Evolutionary conservation across 139 green algal species (phyloP), one percentile per base, ranked within the genome.

Genomic region (Chlorella sp.): DNA sequence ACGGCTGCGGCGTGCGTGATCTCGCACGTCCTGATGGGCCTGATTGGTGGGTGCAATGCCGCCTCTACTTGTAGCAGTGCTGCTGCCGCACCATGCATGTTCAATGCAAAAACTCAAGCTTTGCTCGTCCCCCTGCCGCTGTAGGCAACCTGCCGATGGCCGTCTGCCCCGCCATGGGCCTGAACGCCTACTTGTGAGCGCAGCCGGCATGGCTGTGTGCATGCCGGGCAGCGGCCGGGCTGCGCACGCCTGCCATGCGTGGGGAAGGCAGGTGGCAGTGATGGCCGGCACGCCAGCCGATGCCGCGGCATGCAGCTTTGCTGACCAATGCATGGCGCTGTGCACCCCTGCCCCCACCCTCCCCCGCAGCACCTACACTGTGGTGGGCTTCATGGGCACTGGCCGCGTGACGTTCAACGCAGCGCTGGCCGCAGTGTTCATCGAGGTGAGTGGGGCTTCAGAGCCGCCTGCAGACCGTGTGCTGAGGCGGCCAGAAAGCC

Each of bases 171-270:
- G 91, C 86, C 76, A 96, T 96, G 94, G 93, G 93, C 67, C 88
- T 94, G 70, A 96, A 96, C 74, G 93, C 93, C 22, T 97, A 93
- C 87, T 97, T 96, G 51, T 80, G 73, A 80, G 73, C 65, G n/a
- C n/a, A 17, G n/a, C 32, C 30, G 24, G 30, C 3, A 26, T 5
- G 32, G 30, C 65, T 40, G 65, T 26, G 4, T 16, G 67, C 46
- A 19, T 73, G 67, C 32, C 5, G 30, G 16, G 11, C 67, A 73
- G 67, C 32, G 16, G 16, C 6, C 67, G 6, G 36, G 22, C 13
- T 6, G 5, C 67, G 11, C 67, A 54, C 46, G n/a, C n/a, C n/a
- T n/a, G n/a, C n/a, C n/a, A n/a, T n/a, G n/a, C n/a, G n/a, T n/a
- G n/a, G n/a, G n/a, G n/a, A n/a, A n/a, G n/a, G n/a, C n/a, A n/a